phyloP scores from a whole-genome alignment of 225 moss, liverwort and hornwort genomes.

The Physcomitrium patens region DNA sequence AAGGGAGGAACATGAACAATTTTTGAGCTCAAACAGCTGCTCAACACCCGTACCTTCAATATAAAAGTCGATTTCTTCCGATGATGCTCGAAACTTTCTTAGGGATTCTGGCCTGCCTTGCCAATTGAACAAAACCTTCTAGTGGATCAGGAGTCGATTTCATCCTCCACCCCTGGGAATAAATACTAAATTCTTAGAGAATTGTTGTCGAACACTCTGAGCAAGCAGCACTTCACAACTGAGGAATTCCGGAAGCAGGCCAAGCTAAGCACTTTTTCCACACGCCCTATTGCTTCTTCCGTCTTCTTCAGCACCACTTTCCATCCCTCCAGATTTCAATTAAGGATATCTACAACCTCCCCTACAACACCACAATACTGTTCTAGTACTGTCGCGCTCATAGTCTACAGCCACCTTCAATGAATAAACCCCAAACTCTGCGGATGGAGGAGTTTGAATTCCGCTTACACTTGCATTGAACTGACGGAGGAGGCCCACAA shows the following conservation, averaged over 20 bases:
- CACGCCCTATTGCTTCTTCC: conserved; percentile 50
- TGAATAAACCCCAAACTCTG: neutral
- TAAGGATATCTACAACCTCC: conserved; percentile 36
- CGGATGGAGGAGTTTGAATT: too few species aligned
- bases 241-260: conserved; percentile 43
- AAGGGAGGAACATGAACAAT: neutral
- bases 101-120: conserved; percentile 79
- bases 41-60: conserved; percentile 76
- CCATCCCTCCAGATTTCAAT: conserved; percentile 67
- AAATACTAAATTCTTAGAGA: conserved; percentile 59
- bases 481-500: conserved; percentile 39
- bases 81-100: conserved; percentile 60
- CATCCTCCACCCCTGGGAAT: conserved; percentile 70
- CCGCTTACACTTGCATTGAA: conserved; percentile 30
- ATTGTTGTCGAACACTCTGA: conserved; percentile 53
- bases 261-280: conserved; percentile 63
- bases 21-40: conserved; percentile 1
- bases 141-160: conserved; percentile 73
- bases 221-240: conserved; percentile 50
- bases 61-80: conserved; percentile 68
- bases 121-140: conserved; percentile 85
- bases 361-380: conserved; percentile 18
- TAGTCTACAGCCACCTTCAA: neutral
- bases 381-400: neutral
- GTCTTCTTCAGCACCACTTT: conserved; percentile 55